phyloP scores from a whole-genome alignment of 2,329 filamentous ascomycete species.

The Sclerotinia borealis region DNA sequence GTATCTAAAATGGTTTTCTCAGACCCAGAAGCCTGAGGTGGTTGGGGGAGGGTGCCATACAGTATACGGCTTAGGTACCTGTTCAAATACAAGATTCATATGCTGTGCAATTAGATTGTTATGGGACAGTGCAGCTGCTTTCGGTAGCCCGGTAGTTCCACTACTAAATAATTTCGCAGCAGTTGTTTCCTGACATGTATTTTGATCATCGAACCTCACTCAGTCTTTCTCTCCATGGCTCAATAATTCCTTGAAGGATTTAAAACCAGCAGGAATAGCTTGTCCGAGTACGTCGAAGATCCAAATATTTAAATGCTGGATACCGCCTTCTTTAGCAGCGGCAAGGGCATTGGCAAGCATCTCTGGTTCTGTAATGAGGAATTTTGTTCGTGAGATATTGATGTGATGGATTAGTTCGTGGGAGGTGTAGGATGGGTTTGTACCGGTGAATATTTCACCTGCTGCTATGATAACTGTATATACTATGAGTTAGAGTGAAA shows the following conservation, averaged over 20 bases:
- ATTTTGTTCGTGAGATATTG: conserved; percentile 23
- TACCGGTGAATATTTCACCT: conserved; percentile 26
- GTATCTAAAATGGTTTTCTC: conserved; percentile 33
- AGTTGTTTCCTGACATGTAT: conserved; percentile 31
- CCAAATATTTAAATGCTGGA: conserved; percentile 23
- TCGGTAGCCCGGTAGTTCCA: conserved; percentile 54
- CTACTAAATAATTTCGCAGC: conserved; percentile 39
- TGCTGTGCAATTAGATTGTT: conserved; percentile 34
- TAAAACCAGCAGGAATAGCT: conserved; percentile 20
- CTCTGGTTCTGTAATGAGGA: conserved; percentile 27
- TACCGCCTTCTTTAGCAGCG: conserved; percentile 27
- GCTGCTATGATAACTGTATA: conserved; percentile 26
- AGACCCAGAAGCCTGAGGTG: neutral
- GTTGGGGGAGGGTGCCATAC: conserved; percentile 49
- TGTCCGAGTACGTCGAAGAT: conserved; percentile 25
- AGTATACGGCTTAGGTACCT: conserved; percentile 44
- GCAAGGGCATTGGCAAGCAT: conserved; percentile 19
- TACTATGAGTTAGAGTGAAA: neutral
- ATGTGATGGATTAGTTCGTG: conserved; percentile 30
- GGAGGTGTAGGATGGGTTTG: conserved; percentile 28
- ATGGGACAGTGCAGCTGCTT: conserved; percentile 37
- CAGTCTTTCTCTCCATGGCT: conserved; percentile 25
- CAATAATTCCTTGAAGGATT: conserved; percentile 22
- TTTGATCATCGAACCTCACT: conserved; percentile 25
- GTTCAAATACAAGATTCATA: conserved; percentile 42